These are phyloP conservation scores for Boletus reticuloceps DNA, from an alignment of 768 basidiomycete species.

Conservation along the genomic window DNA sequence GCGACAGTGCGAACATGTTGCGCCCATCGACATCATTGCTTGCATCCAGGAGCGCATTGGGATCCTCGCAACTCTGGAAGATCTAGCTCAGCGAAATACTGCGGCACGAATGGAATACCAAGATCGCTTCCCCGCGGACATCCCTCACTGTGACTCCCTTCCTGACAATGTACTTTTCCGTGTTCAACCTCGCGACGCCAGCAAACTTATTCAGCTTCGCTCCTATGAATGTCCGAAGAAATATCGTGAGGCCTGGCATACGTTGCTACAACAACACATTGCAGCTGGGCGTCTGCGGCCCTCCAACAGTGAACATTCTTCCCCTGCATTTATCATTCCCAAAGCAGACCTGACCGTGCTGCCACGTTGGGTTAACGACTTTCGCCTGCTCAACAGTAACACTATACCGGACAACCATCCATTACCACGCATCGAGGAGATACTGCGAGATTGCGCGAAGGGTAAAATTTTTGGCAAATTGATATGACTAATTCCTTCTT, in stretches of 20 bases:
- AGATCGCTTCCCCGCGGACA: conserved; percentile 25
- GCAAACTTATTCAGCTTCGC: not conserved
- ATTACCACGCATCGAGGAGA: conserved; percentile 16
- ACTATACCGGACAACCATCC: conserved; percentile 19
- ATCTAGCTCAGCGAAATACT: not conserved
- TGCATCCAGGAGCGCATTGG: not conserved
- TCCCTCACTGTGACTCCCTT: conserved; percentile 22
- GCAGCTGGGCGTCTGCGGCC: conserved; percentile 30
- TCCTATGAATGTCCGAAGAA: conserved; percentile 34
- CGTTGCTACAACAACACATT: conserved; percentile 33
- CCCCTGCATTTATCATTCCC: conserved; percentile 37
- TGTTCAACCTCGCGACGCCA: conserved; percentile 29
- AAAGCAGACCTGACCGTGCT: conserved; percentile 26
- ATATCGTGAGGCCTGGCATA: conserved; percentile 33
- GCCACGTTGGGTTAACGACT: conserved; percentile 32
- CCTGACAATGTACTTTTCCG: conserved; percentile 21
- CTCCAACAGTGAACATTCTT: conserved; percentile 29
- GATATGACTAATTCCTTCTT: conserved; percentile 44
- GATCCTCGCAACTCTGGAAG: not conserved
- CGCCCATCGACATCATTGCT: not conserved
- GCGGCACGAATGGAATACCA: conserved; percentile 1
- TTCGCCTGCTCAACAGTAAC: conserved; percentile 21
- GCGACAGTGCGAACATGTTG: not conserved
- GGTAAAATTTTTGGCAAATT: conserved; percentile 36
- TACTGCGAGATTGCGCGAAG: conserved; percentile 21